Base-by-base conservation (phyloP, 139 green algal species). In the Chlorella vulgaris region DNA sequence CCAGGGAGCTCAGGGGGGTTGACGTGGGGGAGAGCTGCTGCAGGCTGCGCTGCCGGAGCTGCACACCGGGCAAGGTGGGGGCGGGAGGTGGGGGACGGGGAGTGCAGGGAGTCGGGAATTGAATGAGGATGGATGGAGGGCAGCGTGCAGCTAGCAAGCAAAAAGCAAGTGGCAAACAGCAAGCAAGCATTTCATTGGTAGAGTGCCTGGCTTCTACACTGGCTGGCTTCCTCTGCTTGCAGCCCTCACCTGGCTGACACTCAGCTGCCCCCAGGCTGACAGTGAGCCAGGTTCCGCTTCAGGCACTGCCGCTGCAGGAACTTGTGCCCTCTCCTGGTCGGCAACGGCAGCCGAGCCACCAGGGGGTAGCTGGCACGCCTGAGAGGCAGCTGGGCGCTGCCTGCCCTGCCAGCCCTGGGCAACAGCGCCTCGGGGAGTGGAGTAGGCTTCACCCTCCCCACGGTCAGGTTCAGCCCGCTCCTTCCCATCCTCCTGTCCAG, bases 1-100 rank as follows among this genome's bases (percentile, higher is more conserved):
- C 76, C 62, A 82, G 35, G 31, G 76, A 70, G 43, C 40, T 62
- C 24, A 82, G 76, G 3, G 76, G 76, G 10, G 76, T 82, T 19
- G 76, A 82, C 62, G 76, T 75, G 42, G 76, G 76, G 2, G 76
- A 82, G 31, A 82, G 76, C 3, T 70, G 33, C 76, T 71, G 58
- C 58, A 82, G 76, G 76, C 76, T 82, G 42, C 76, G 76, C 61
- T 67, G 76, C 1, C 76, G 73, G 51, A 79, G 24, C 73, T 79
- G 73, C 73, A 40, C 40, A 28, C 33, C 39, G 62, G 35, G 7
- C n/a, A 13, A 19, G 26, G 62, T 4, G 29, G 24, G 39, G 43
- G 4, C 21, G 47, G 18, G 4, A 29, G 2, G 15, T 24, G 47
- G 47, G 47, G 47, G 47, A 10, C 47, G 13, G 47, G 47, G 47